phyloP scores from a whole-genome alignment of 2,329 filamentous ascomycete species.

The Epichloe gansuensis region DNA sequence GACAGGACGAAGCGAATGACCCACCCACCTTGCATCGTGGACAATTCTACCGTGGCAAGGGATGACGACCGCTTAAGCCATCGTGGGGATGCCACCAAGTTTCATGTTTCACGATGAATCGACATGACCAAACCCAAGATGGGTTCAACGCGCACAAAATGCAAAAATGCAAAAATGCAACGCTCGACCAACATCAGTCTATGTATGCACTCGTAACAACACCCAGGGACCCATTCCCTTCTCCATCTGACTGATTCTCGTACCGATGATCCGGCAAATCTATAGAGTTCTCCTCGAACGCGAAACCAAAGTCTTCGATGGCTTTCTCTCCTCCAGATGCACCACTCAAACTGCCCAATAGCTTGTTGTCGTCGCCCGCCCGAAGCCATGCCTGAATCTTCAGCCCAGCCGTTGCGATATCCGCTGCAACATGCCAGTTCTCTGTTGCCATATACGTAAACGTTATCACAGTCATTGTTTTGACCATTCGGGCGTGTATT shows the following conservation, averaged over 20 bases:
- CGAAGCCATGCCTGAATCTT: conserved; percentile 31
- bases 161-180: too few relatives aligned
- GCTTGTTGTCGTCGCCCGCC: conserved; percentile 9
- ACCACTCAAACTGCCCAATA: conserved; percentile 6
- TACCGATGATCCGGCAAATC: conserved; percentile 10
- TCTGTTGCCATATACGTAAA: conserved; percentile 34
- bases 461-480: conserved; percentile 30
- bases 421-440: conserved; percentile 32
- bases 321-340: conserved; percentile 12
- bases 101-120: too few relatives aligned
- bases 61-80: too few relatives aligned
- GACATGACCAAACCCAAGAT: too few relatives aligned
- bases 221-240: not conserved
- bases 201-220: not conserved
- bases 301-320: conserved; percentile 16
- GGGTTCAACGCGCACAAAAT: too few relatives aligned
- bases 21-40: too few relatives aligned
- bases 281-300: conserved; percentile 13
- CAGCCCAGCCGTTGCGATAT: conserved; percentile 23
- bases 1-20: too few relatives aligned
- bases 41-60: too few relatives aligned
- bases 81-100: too few relatives aligned
- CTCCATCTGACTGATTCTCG: conserved; percentile 1
- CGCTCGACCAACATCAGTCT: not conserved
- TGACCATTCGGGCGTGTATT: conserved; percentile 31